Conservation (phyloP, 164 flowering plant genomes). For the Cinnamomum chago region DNA sequence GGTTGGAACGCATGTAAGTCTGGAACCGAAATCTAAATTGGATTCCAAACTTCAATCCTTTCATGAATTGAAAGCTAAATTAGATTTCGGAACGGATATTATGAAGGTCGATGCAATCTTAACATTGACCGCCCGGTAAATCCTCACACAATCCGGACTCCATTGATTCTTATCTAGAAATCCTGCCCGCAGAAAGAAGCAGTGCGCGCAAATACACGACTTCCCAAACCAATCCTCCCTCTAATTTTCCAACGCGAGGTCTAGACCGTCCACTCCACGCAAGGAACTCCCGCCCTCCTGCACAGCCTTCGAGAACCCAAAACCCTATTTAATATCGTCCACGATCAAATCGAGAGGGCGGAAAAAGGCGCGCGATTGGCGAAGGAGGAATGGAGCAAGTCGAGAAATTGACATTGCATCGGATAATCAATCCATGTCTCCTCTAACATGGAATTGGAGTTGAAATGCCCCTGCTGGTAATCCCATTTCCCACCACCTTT, state of each 20-base stretch:
- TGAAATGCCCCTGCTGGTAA: conserved; percentile 18
- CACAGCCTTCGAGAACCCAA: not conserved
- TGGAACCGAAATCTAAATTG: too few species aligned
- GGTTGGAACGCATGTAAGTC: too few species aligned
- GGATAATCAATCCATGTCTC: conserved; percentile 14
- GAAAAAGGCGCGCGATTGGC: too few species aligned
- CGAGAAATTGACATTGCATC: not conserved
- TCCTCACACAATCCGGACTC: too few species aligned
- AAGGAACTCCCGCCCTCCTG: not conserved
- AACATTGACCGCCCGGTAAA: too few species aligned
- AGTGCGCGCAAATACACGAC: not conserved
- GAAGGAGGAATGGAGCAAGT: not conserved
- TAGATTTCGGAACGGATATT: too few species aligned
- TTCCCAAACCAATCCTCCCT: too few species aligned
- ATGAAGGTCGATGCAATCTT: too few species aligned
- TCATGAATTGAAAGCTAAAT: too few species aligned
- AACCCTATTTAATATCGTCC: not conserved
- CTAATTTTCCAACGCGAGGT: not conserved
- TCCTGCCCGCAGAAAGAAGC: not conserved
- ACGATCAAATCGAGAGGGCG: too few species aligned
- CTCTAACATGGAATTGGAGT: conserved; percentile 13
- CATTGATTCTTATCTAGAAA: too few species aligned
- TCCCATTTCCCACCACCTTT: not conserved
- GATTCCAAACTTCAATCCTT: too few species aligned
- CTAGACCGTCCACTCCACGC: not conserved